Evolutionary conservation across 177 flowering plant genomes (phyloP), one percentile per base, ranked within the genome.

Genomic region (Vitis hybrid): DNA sequence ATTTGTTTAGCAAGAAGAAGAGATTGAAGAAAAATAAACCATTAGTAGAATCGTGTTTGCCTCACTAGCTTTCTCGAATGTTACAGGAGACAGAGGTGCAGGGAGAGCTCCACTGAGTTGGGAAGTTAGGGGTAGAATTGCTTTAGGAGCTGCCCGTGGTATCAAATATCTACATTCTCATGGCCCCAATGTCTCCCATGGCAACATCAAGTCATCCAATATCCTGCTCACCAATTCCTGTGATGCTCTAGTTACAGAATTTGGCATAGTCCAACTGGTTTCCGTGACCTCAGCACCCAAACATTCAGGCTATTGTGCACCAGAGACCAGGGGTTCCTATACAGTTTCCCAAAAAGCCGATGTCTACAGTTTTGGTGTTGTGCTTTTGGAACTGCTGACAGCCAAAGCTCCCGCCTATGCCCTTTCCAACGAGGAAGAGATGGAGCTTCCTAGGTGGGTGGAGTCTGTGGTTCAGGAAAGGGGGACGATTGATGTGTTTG

Each of bases 151-250:
- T 39, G 89, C 92, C 17, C 84, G 84, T 17, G 92, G 90, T 60
- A 72, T 88, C 4, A 71, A 76, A 32, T 86, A 82, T 65, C 75
- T 88, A 3, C 92, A 88, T 60, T 73, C 88, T 23, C 87, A 80
- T 67, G 88, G 88, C 55, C 67, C 87, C 11, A 68, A 64, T 21
- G 52, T 80, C 56, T 80, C 83, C 58, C 92, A 88, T 60, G 92
- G 89, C 66, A 88, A 83, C 82, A 78, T 88, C 19, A 88, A 88
- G 68, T 80, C 92, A 11, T 88, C 89, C 12, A 88, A 88, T 69
- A 76, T 86, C 58, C 87, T 88, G 34, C 87, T 88, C 56, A 80
- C 81, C 12, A 75, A 76, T 14, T 73, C 83, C 2, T 73, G 81
- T 17, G 83, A 80, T 1, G 81, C 92, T 10, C 81, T 83, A 9